Evolutionary conservation across 768 basidiomycete genomes (phyloP).

Genomic region (Boletus huronensis): DNA sequence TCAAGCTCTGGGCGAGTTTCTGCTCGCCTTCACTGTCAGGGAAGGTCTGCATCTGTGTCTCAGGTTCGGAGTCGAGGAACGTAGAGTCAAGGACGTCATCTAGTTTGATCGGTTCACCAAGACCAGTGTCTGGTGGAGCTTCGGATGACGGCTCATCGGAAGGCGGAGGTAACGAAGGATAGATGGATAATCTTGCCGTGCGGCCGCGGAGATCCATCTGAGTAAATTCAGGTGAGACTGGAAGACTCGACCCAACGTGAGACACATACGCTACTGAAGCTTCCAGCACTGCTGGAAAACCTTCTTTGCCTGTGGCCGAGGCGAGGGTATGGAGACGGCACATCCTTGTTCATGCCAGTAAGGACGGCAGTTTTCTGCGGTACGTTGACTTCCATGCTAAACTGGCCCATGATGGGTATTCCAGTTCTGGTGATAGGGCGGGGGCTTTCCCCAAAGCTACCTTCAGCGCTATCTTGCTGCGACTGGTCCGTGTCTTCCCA

Average conservation of each 20-base stretch:
- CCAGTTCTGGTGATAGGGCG: conserved; percentile 16
- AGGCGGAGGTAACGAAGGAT: conserved; percentile 30
- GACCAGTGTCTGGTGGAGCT: conserved; percentile 35
- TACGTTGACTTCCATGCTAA: conserved; percentile 18
- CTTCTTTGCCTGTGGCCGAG: conserved; percentile 22
- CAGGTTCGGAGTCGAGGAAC: conserved; percentile 59
- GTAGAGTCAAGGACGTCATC: conserved; percentile 78
- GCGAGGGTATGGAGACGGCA: conserved; percentile 34
- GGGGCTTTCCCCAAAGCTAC: conserved; percentile 32
- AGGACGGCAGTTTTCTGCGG: conserved; percentile 25
- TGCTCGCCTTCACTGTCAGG: conserved; percentile 37
- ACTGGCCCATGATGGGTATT: conserved; percentile 40
- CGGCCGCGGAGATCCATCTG: conserved; percentile 33
- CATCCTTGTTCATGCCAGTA: conserved; percentile 29
- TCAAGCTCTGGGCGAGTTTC: conserved; percentile 47
- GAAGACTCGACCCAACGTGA: conserved; percentile 1
- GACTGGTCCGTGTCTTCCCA: conserved; percentile 46
- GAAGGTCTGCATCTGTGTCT: conserved; percentile 28
- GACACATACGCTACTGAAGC: conserved; percentile 36
- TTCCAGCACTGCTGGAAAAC: conserved; percentile 31
- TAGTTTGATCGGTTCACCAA: conserved; percentile 53
- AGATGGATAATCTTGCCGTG: conserved; percentile 34
- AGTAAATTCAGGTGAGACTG: conserved; percentile 4
- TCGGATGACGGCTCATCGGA: conserved; percentile 36
- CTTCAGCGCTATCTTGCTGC: conserved; percentile 33